A percentile compares a stretch with the other conserved stretches of the same genome.
phyloP scores from a whole-genome alignment of 768 basidiomycete genomes.

The Mycena galopus region DNA sequence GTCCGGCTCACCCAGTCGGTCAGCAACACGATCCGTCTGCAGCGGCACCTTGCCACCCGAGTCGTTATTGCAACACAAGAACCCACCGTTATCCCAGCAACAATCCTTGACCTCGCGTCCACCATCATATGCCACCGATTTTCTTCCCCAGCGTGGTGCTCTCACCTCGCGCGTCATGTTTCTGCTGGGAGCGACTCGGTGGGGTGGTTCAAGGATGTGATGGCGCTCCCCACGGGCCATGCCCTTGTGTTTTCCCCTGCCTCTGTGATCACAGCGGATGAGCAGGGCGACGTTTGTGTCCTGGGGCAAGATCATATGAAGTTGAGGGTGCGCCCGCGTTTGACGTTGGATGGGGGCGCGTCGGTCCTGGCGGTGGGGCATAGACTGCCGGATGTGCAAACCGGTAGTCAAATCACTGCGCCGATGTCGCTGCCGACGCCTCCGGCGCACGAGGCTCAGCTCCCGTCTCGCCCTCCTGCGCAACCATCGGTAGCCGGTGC shows the following conservation, averaged over 20 bases:
- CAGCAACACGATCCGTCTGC: neutral
- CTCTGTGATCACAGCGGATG: slow-evolving; percentile 16
- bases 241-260: slow-evolving; percentile 32
- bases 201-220: neutral
- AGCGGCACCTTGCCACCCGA: neutral
- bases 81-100: neutral
- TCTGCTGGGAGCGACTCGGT: neutral
- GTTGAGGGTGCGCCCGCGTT: slow-evolving; percentile 5
- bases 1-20: slow-evolving; percentile 48
- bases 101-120: neutral
- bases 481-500: no score
- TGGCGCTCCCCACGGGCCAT: slow-evolving; percentile 31
- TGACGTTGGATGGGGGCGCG: neutral
- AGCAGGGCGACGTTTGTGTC: neutral
- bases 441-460: neutral
- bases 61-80: neutral
- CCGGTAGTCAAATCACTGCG: neutral
- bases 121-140: neutral
- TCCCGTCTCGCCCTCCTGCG: neutral
- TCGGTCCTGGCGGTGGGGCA: neutral
- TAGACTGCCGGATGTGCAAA: no score
- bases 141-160: neutral
- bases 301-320: neutral
- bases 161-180: neutral
- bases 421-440: neutral